Percentiles rank a stretch among this genome's conserved stretches.
phyloP scores from a whole-genome alignment of 2,329 filamentous ascomycete genomes.

The Penicillium thymicola region DNA sequence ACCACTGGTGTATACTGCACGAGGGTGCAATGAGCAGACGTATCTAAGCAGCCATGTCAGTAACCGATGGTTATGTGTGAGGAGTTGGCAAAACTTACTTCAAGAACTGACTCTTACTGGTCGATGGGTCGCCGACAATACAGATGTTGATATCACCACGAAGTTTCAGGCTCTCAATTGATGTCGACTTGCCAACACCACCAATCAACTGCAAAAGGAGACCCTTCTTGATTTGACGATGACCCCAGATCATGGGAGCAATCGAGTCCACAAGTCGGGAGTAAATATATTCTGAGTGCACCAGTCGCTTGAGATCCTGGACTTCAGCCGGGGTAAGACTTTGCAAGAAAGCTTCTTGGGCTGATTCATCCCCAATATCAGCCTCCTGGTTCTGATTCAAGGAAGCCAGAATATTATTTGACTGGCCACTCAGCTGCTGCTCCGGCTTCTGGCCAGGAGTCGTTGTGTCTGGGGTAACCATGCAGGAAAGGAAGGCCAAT shows the following conservation, averaged over 20 bases:
- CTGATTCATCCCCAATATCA: constrained; percentile 76
- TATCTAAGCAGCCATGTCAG: constrained; percentile 38
- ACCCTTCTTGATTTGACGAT: constrained; percentile 97
- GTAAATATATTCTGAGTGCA: constrained; percentile 95
- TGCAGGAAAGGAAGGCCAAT: constrained; percentile 93
- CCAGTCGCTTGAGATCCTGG: constrained; percentile 85
- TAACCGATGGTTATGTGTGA: background rate
- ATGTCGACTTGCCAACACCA: constrained; percentile 87
- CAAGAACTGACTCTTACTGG: constrained; percentile 95
- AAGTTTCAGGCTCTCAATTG: constrained; percentile 83
- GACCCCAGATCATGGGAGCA: constrained; percentile 94
- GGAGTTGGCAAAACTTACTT: constrained; percentile 56
- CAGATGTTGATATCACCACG: constrained; percentile 99
- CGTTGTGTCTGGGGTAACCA: constrained; percentile 86
- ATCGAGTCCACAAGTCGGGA: constrained; percentile 87
- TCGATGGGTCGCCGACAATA: constrained; percentile 94
- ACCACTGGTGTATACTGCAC: constrained; percentile 94
- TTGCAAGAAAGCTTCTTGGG: constrained; percentile 80
- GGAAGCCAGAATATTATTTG: constrained; percentile 79
- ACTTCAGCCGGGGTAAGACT: constrained; percentile 86
- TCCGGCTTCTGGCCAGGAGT: constrained; percentile 72
- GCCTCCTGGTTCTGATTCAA: constrained; percentile 69
- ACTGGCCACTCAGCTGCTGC: constrained; percentile 66
- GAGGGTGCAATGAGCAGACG: constrained; percentile 92
- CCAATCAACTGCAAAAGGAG: constrained; percentile 90